These are phyloP conservation scores for Pythium aquatile DNA, from an alignment of 352 stramenopile species.

Conservation along the genomic window DNA sequence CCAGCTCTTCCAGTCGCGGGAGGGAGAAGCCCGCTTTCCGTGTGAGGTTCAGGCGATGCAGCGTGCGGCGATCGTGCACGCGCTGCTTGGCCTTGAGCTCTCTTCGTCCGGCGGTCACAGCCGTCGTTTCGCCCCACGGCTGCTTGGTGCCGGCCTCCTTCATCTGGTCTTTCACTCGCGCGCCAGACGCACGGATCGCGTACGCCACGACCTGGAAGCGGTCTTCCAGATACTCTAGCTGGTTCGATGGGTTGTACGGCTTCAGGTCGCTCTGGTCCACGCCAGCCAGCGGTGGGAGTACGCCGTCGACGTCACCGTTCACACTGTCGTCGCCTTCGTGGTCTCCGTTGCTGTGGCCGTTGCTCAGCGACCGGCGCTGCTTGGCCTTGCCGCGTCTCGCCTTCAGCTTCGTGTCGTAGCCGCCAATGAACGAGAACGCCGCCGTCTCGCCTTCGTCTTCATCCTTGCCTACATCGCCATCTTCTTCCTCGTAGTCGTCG, in stretches of 20 bases:
- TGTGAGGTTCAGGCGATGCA: conserved; percentile 63
- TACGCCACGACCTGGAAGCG: conserved; percentile 89
- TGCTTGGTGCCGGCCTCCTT: conserved; percentile 86
- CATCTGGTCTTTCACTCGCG: conserved; percentile 87
- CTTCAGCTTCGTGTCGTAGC: conserved; percentile 31
- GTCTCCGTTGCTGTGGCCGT: conserved; percentile 12
- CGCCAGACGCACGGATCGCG: conserved; percentile 77
- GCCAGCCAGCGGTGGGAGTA: conserved; percentile 5
- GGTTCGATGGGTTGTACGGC: conserved; percentile 80
- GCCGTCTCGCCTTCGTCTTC: conserved; percentile 34
- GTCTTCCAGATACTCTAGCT: conserved; percentile 88
- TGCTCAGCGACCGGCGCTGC: background rate
- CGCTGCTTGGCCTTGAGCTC: conserved; percentile 88
- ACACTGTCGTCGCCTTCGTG: conserved; percentile 1
- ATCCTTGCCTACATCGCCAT: conserved; percentile 20
- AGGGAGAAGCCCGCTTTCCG: conserved; percentile 53
- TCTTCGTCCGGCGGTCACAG: conserved; percentile 57
- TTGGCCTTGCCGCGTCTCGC: conserved; percentile 38
- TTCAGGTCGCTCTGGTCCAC: conserved; percentile 46
- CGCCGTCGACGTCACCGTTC: background rate
- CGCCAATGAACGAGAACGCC: conserved; percentile 73
- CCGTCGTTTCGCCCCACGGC: conserved; percentile 62
- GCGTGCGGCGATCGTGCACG: conserved; percentile 67
- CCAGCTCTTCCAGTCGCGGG: conserved; percentile 74
- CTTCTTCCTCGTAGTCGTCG: conserved; percentile 1